These are phyloP conservation scores for Microbotryum lychnidis-dioicae DNA, from an alignment of 1,284 basidiomycete genomes.

Conservation along the genomic window DNA sequence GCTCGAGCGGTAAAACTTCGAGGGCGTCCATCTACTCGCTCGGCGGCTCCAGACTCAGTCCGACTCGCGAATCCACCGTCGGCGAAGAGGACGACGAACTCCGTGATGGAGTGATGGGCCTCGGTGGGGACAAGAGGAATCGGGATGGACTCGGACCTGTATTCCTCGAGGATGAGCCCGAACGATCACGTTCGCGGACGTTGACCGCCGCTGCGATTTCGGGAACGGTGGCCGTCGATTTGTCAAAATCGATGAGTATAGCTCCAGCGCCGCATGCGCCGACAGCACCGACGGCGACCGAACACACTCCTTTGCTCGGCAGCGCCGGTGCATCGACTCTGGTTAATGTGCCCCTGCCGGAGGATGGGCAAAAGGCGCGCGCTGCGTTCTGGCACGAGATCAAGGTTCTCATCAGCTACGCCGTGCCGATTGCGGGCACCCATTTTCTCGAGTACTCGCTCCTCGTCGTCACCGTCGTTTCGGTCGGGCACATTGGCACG, in stretches of 20 bases:
- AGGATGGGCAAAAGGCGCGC: slow-evolving; percentile 10
- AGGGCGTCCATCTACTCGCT: slow-evolving; percentile 16
- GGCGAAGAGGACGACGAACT: slow-evolving; percentile 7
- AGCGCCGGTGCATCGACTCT: neutral
- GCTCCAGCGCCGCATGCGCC: too few relatives aligned
- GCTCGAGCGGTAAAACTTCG: neutral
- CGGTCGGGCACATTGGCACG: slow-evolving; percentile 34
- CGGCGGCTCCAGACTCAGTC: slow-evolving; percentile 14
- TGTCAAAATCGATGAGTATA: too few relatives aligned
- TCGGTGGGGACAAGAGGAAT: too few relatives aligned
- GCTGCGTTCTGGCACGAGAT: slow-evolving; percentile 9
- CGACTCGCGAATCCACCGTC: slow-evolving; percentile 14
- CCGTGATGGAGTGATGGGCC: too few relatives aligned
- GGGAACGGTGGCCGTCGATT: too few relatives aligned
- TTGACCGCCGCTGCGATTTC: too few relatives aligned
- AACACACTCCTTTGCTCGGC: neutral
- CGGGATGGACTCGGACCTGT: too few relatives aligned
- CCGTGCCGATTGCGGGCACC: slow-evolving; percentile 19
- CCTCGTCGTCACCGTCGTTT: slow-evolving; percentile 25
- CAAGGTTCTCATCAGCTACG: slow-evolving; percentile 12
- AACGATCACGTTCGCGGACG: too few relatives aligned
- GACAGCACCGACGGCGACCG: neutral
- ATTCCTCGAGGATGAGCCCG: too few relatives aligned
- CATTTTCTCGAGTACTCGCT: slow-evolving; percentile 32
- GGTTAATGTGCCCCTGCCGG: slow-evolving; percentile 1